Evolutionary conservation across 768 basidiomycete species (phyloP).

Genomic region (Lactarius hatsudake): DNA sequence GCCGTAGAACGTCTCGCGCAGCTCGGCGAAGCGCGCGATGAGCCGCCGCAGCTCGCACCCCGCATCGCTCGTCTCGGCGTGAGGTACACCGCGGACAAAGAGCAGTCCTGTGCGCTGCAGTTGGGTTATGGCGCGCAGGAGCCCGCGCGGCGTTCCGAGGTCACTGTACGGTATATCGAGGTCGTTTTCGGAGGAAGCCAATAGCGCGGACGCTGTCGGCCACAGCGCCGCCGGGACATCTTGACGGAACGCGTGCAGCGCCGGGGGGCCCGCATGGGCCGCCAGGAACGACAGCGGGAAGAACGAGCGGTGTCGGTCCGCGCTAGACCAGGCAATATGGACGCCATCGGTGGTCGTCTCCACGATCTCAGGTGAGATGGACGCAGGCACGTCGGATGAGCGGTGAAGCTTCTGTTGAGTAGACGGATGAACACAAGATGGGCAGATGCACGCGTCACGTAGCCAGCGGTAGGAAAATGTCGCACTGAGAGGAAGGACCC

Average conservation of each 20-base stretch:
- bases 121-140: slow-evolving; percentile 63
- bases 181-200: slow-evolving; percentile 37
- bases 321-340: slow-evolving; percentile 47
- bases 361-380: slow-evolving; percentile 46
- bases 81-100: slow-evolving; percentile 71
- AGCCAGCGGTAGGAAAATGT: slow-evolving; percentile 73
- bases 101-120: slow-evolving; percentile 70
- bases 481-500: slow-evolving; percentile 37
- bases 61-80: slow-evolving; percentile 52
- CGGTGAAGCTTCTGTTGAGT: slow-evolving; percentile 75
- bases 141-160: slow-evolving; percentile 43
- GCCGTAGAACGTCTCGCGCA: slow-evolving; percentile 89
- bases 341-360: slow-evolving; percentile 45
- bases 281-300: slow-evolving; percentile 50
- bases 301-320: slow-evolving; percentile 56
- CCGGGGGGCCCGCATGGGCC: slow-evolving; percentile 41
- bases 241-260: slow-evolving; percentile 44
- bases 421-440: slow-evolving; percentile 69
- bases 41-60: slow-evolving; percentile 67
- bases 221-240: slow-evolving; percentile 44
- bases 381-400: slow-evolving; percentile 59
- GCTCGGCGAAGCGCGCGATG: slow-evolving; percentile 65
- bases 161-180: slow-evolving; percentile 58
- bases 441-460: slow-evolving; percentile 79
- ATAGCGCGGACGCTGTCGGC: slow-evolving; percentile 36